These are phyloP conservation scores for Harringtonia lauricola DNA, from an alignment of 2,329 filamentous ascomycete species.

Conservation along the genomic window DNA sequence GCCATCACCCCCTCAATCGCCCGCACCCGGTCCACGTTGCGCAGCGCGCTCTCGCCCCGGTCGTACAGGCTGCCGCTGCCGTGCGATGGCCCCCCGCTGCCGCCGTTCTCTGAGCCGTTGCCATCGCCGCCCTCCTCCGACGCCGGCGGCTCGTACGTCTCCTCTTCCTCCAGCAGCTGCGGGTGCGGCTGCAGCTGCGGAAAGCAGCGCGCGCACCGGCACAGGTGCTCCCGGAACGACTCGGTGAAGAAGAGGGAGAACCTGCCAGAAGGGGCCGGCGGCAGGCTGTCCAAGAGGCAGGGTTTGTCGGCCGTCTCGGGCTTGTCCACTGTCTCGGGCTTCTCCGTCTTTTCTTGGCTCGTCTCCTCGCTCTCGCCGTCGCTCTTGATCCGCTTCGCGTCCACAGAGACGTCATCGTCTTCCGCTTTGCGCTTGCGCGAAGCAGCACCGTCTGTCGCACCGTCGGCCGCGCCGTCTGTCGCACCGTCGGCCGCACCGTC, in stretches of 20 bases:
- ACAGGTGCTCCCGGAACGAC: conserved; percentile 71
- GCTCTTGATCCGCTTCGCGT: conserved; percentile 35
- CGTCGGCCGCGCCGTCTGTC: no score
- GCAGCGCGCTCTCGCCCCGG: conserved; percentile 83
- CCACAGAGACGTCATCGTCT: conserved; percentile 30
- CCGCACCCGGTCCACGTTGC: conserved; percentile 81
- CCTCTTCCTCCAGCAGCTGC: conserved; percentile 87
- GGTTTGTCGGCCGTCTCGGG: conserved; percentile 14
- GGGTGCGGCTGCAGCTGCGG: conserved; percentile 57
- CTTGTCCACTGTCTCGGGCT: conserved; percentile 8
- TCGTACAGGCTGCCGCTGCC: conserved; percentile 80
- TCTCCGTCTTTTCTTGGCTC: conserved; percentile 2
- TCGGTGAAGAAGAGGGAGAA: conserved; percentile 78
- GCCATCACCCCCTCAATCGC: conserved; percentile 98
- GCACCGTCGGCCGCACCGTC: conserved; percentile 5
- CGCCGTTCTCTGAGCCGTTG: conserved; percentile 42
- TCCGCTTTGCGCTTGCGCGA: conserved; percentile 59
- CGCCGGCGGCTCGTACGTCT: conserved; percentile 83
- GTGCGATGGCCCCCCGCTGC: conserved; percentile 43
- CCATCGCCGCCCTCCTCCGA: conserved; percentile 53
- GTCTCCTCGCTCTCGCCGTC: not conserved
- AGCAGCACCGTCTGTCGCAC: no score
- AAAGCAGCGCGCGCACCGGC: conserved; percentile 75
- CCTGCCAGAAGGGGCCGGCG: conserved; percentile 38
- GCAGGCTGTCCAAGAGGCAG: conserved; percentile 47